Conservation (phyloP, 495 filamentous ascomycete species). For the Penicillium bovifimosum region DNA sequence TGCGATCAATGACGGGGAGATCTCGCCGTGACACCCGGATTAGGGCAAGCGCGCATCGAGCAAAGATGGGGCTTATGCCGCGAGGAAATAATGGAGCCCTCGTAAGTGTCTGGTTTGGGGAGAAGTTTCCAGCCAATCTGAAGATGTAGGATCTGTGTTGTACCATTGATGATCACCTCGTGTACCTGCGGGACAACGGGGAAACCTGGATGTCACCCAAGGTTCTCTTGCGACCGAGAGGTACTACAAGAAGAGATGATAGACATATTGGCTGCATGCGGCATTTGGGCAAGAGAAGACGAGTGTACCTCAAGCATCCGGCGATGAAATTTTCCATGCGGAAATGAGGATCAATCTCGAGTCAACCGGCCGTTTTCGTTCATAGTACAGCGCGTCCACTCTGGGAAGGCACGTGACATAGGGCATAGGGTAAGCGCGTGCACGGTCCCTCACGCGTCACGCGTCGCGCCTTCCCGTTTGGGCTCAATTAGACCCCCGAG, state of each 20-base stretch:
- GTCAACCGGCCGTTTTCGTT: constrained; percentile 5
- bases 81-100: background rate
- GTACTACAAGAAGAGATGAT: constrained; percentile 12
- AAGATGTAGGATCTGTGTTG: background rate
- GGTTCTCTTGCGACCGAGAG: constrained; percentile 4
- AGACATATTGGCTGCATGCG: constrained; percentile 10
- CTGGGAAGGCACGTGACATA: constrained; percentile 11
- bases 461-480: constrained; percentile 16
- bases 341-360: background rate
- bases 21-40: constrained; percentile 2
- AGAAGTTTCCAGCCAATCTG: background rate
- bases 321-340: background rate
- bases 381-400: constrained; percentile 3
- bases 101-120: background rate
- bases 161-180: background rate
- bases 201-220: constrained; percentile 22
- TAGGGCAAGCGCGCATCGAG: constrained; percentile 1
- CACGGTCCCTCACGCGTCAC: constrained; percentile 11
- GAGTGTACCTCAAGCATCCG: background rate
- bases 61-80: background rate
- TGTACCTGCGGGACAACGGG: background rate
- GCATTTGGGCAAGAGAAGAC: constrained; percentile 3
- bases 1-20: constrained; percentile 7
- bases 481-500: constrained; percentile 5
- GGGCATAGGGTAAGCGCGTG: constrained; percentile 19